Base-by-base conservation (phyloP, 1,284 basidiomycete genomes). In the Ganoderma boninense region DNA sequence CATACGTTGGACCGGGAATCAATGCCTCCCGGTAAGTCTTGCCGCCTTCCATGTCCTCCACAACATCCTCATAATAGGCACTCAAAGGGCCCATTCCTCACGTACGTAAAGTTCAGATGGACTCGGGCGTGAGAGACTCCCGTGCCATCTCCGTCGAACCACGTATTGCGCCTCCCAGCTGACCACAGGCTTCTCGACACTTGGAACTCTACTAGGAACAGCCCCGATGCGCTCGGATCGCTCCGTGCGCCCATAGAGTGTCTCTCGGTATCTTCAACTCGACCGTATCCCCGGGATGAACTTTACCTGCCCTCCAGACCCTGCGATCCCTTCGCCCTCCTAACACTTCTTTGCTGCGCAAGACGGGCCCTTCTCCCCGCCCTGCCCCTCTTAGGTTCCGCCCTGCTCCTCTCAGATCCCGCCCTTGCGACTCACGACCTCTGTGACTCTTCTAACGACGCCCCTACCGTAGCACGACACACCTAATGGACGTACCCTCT, bases 161-260 rank as follows among this genome's bases (percentile, higher is more conserved):
- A 18, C 4, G 11, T 56, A 32, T 23, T 26, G 16, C 54, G 11
- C 35, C 5, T 6, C 16, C 18, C 57, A 59, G 32, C 57, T 59
- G 57, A 59, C 57, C 57, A 38, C 57, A 59, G 38, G 35, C 6
- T 59, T 59, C 35, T 38, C 35, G 29, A 16, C 32, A n/a, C 32
- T 35, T 29, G 18, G 57, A 59, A 59, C 29, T 38, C 35, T 35
- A 38, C 10, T 38, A 35, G 11, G 57, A 59, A 59, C 57, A 59
- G 57, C 57, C 57, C 57, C 57, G 57, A 18, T 59, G 20, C 16
- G 20, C 32, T 59, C 57, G 57, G 57, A 59, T 59, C 57, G 57
- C 57, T 6, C 26, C 29, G 56, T 38, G 57, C 35, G 57, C 57
- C n/a, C 32, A 18, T 59, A 32, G 57, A n/a, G 32, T 8, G 54